phyloP scores from a whole-genome alignment of 768 basidiomycete species.

The Kwoniella heveanensis region DNA sequence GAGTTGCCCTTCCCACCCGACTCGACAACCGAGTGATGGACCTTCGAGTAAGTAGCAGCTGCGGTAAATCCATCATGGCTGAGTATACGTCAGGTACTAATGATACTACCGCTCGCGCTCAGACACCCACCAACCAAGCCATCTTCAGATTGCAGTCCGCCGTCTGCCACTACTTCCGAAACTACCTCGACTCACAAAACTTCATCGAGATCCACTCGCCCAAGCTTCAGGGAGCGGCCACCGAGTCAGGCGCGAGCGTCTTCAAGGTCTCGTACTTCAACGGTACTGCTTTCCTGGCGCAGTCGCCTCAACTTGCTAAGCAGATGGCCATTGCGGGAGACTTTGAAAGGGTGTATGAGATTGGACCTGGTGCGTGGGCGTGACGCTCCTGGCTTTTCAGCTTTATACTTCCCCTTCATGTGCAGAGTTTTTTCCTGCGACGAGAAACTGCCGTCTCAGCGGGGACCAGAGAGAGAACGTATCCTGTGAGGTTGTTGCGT shows the following conservation, averaged over 20 bases:
- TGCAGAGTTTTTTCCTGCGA: background rate
- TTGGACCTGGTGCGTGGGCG: slow-evolving; percentile 63
- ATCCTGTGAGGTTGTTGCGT: too few species aligned
- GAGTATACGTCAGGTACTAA: too few species aligned
- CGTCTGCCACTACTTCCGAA: slow-evolving; percentile 85
- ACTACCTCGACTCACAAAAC: slow-evolving; percentile 69
- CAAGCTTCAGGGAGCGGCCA: slow-evolving; percentile 94
- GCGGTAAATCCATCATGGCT: too few species aligned
- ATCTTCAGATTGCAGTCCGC: slow-evolving; percentile 88
- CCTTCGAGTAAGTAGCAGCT: slow-evolving; percentile 80
- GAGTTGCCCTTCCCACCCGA: slow-evolving; percentile 87
- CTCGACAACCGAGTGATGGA: slow-evolving; percentile 93
- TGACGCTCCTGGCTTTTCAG: too few species aligned
- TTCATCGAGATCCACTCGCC: slow-evolving; percentile 97
- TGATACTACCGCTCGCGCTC: slow-evolving; percentile 4
- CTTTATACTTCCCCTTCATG: background rate
- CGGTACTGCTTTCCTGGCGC: slow-evolving; percentile 88
- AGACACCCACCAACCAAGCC: slow-evolving; percentile 95
- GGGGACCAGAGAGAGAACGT: too few species aligned
- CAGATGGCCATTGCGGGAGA: slow-evolving; percentile 99
- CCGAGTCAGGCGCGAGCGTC: slow-evolving; percentile 93
- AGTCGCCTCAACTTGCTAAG: slow-evolving; percentile 95
- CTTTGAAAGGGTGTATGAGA: slow-evolving; percentile 97
- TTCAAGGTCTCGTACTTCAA: slow-evolving; percentile 99
- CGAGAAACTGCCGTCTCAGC: background rate